Base-by-base conservation (phyloP, 2,329 filamentous ascomycete species). In the Fusarium scirpi region DNA sequence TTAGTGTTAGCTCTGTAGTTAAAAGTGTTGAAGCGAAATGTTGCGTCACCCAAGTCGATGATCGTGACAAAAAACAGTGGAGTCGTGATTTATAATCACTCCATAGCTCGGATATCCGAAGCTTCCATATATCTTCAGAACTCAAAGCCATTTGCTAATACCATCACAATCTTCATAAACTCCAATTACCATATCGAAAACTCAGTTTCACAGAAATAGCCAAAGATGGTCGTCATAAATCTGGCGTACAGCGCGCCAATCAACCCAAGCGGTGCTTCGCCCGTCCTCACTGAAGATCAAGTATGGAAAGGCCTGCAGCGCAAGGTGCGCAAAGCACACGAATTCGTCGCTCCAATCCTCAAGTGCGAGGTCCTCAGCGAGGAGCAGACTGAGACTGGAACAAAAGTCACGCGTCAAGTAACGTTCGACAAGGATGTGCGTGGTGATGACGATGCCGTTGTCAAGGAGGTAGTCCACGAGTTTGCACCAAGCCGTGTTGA, bases 331-430 rank as follows among this genome's bases (percentile, higher is more conserved):
- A 68, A 62, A 7, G 77, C 80, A 5, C 65, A 80, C 12, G 79
- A 81, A 41, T 82, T 82, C 32, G 78, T 82, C 15, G 76, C 80
- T 2, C 75, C 77, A n/a, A 81, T 82, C 51, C 64, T 68, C 3
- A 55, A 64, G 10, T 80, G 79, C 69, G 60, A 75, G 40, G 74
- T 82, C 5, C 29, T 80, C 5, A 69, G 71, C 8, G 78, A 80
- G 41, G 73, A 76, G 13, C 3, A 49, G 0, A 41, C 41, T 11
- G 61, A 54, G 5, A 46, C 30, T 6, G 72, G 71, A 1, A 55
- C 67, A n/a, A 74, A 69, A 5, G 51, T 80, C n/a, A 67, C 69
- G 10, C 76, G 78, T 20, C 56, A 77, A 46, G 78, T 80, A 9
- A 65, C 62, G 11, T 81, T 82, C 29, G 46, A 49, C 5, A 45